These are phyloP conservation scores for rapeseed (Brassica napus) DNA, from an alignment of 345 rosid genomes.

Conservation along the genomic window Da-Ae NC_063450.1:8577001-8577500, in stretches of 20 bases:
- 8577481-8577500: too few species aligned
- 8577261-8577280: not conserved
- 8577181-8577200: not conserved
- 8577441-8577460: not conserved
- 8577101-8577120: constrained; percentile 69
- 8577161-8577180: not conserved
- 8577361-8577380: not conserved
- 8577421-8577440: not conserved
- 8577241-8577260: not conserved
- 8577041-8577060: constrained; percentile 83
- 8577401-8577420: not conserved
- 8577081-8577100: constrained; percentile 63
- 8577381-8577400: not conserved
- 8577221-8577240: not conserved
- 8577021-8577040: constrained; percentile 82
- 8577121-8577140: constrained; percentile 77
- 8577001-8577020: constrained; percentile 75
- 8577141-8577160: constrained; percentile 44
- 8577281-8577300: not conserved
- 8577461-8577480: too few species aligned
- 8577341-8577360: not conserved
- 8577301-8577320: too few species aligned
- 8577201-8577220: not conserved
- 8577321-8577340: not conserved
- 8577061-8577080: constrained; percentile 70